Evolutionary conservation across 768 basidiomycete genomes (phyloP).

Genomic region (Mycena latifolia): DNA sequence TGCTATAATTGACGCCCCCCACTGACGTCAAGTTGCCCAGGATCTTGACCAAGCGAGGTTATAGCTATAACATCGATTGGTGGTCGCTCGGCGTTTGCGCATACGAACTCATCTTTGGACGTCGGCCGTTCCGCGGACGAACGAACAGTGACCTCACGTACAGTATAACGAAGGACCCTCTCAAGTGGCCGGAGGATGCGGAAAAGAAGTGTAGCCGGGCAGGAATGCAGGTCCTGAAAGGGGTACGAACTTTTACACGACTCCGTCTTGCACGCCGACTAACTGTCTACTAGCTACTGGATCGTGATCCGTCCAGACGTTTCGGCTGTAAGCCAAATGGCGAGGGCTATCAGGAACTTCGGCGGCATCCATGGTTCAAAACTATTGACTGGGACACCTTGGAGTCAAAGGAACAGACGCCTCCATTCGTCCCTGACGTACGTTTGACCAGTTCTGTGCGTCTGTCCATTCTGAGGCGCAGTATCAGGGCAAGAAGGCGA

Average conservation of each 20-base stretch:
- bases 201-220: conserved; percentile 80
- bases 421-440: conserved; percentile 94
- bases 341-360: conserved; percentile 85
- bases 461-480: conserved; percentile 27
- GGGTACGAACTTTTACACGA: conserved; percentile 59
- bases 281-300: conserved; percentile 72
- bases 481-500: conserved; percentile 94
- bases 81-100: conserved; percentile 97
- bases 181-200: conserved; percentile 93
- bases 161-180: conserved; percentile 88
- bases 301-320: conserved; percentile 85
- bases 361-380: conserved; percentile 87
- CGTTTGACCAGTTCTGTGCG: conserved; percentile 43
- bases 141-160: conserved; percentile 94
- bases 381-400: conserved; percentile 92
- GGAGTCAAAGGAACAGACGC: conserved; percentile 77
- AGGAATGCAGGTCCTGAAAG: conserved; percentile 84
- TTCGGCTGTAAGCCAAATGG: conserved; percentile 86
- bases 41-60: conserved; percentile 93
- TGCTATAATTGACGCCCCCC: conserved; percentile 12
- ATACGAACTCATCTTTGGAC: conserved; percentile 92
- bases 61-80: conserved; percentile 95
- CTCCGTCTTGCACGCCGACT: conserved; percentile 19
- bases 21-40: conserved; percentile 40
- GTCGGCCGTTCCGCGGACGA: conserved; percentile 92